Evolutionary conservation across 2,329 filamentous ascomycete genomes (phyloP).

Genomic region (Fusarium tanahbumbuense): DNA sequence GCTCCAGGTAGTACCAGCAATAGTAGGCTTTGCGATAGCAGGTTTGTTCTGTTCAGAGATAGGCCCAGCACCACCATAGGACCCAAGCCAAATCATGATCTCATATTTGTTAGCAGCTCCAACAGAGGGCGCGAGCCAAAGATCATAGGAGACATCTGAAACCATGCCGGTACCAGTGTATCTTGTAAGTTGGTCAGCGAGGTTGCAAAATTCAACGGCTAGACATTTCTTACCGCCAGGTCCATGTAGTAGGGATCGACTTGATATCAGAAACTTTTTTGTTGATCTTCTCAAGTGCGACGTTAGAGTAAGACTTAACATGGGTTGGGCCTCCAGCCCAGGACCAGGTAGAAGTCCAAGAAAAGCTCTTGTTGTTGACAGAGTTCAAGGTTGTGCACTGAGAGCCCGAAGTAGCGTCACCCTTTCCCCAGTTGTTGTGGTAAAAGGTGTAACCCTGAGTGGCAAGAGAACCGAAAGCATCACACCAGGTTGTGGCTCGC

Average conservation of each 20-base stretch:
- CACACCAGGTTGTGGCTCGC: constrained; percentile 53
- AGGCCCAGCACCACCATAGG: constrained; percentile 65
- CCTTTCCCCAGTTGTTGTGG: constrained; percentile 64
- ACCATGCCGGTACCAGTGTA: constrained; percentile 53
- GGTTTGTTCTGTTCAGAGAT: constrained; percentile 51
- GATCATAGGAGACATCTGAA: constrained; percentile 70
- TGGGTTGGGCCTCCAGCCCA: constrained; percentile 54
- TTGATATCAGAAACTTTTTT: constrained; percentile 52
- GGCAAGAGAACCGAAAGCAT: constrained; percentile 52
- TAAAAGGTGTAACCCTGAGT: constrained; percentile 61
- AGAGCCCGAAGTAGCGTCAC: constrained; percentile 50
- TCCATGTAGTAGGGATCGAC: constrained; percentile 52
- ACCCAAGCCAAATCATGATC: constrained; percentile 73
- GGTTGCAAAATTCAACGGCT: background rate
- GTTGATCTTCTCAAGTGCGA: constrained; percentile 52
- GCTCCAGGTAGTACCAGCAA: constrained; percentile 67
- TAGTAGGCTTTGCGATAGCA: constrained; percentile 56
- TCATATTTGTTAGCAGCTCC: constrained; percentile 64
- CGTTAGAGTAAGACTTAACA: constrained; percentile 61
- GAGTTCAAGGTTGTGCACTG: constrained; percentile 58
- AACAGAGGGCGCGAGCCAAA: constrained; percentile 65
- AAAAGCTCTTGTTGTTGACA: constrained; percentile 49
- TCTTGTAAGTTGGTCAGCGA: background rate
- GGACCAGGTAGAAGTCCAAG: constrained; percentile 57
- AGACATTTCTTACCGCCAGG: constrained; percentile 25